Base-by-base conservation (phyloP, 768 basidiomycete genomes). In the Rhizopogon roseolus region DNA sequence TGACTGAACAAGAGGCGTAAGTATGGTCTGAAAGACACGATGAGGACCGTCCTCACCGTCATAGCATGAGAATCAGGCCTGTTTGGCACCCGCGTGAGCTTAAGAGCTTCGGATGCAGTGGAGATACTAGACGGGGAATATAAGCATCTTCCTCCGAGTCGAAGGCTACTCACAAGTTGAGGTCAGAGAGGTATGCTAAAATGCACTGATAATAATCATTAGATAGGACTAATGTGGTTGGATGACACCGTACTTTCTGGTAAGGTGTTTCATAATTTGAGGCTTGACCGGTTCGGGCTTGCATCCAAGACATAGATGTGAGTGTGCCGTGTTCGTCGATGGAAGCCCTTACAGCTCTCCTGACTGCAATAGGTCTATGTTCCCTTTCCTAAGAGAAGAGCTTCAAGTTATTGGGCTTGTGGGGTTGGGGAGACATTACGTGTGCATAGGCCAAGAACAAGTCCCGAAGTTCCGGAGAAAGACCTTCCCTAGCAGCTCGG, bases 301-400 rank as follows among this genome's bases (percentile, higher is more conserved):
- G 81, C 85, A 90, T 88, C 91, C 90, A 93, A 62, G 82, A 88
- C 79, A 85, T 81, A 52, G 76, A 77, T 16, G 75, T 73, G 28
- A 77, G 66, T 17, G 69, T 71, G 4, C 85, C 86, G 27, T 80
- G 75, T 28, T 69, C 66, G 3, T 72, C 63, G 17, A 70, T 59
- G 43, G 73, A 69, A 22, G 77, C 67, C 34, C 74, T 75, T 32
- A 66, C 70, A 0, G 82, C 86, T 29, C 71, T 66, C 68, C 81
- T 87, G 52, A 88, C 73, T 19, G 78, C 81, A 53, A 91, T 81
- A 2, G 90, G 90, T 59, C 88, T 88, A 25, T 76, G 74, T 50
- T 70, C 62, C 41, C 88, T 78, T 64, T 90, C 85, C 88, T 91
- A 59, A 14, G 27, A 48, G 9, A 5, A 48, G 25, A 14, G 45